Base-by-base conservation (phyloP, 345 rosid species). In the Streptanthus diversifolius region DNA sequence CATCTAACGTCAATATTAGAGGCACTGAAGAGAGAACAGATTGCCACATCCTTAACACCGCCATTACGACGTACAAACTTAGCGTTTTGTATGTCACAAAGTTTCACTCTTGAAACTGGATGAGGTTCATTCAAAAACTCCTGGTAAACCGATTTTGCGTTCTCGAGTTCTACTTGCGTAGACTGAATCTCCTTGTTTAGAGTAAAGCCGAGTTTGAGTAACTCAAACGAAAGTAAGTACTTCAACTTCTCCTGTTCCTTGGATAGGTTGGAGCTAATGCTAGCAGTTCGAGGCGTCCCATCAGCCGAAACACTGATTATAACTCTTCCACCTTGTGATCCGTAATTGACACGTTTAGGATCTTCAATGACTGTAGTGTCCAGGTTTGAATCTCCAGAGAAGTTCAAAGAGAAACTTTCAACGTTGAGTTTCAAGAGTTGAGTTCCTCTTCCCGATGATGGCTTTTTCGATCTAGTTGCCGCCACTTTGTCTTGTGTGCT, bases 301-400 rank as follows among this genome's bases (percentile, higher is more conserved):
- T 88, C 99, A 75, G 86, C 89, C 53, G 83, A 85, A 55, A 80
- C 80, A 66, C 82, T 87, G 49, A 95, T 81, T 21, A 90, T 65
- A 74, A 83, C 82, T 74, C 82, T 85, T 47, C 95, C 99, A 81
- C 99, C 97, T 47, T 95, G 99, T 79, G 99, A 91, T 63, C 99
- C 99, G 83, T 89, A 91, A 78, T 91, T 91, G 64, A 95, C 95
- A 73, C 92, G 97, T 84, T 95, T 95, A 52, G 97, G 96, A 83
- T 95, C 99, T 10, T 80, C 87, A 72, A 91, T 82, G 79, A 79
- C 84, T 71, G 85, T 71, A 53, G 81, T 87, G 1, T 95, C 96
- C 83, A 90, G 59, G 78, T 70, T 79, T 13, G 88, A 76, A 1
- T 91, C 88, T 37, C 95, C 95, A 77, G 77, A 79, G 71, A 86